These are phyloP conservation scores for Malassezia obtusa DNA, from an alignment of 1,284 basidiomycete species.

Conservation along the genomic window DNA sequence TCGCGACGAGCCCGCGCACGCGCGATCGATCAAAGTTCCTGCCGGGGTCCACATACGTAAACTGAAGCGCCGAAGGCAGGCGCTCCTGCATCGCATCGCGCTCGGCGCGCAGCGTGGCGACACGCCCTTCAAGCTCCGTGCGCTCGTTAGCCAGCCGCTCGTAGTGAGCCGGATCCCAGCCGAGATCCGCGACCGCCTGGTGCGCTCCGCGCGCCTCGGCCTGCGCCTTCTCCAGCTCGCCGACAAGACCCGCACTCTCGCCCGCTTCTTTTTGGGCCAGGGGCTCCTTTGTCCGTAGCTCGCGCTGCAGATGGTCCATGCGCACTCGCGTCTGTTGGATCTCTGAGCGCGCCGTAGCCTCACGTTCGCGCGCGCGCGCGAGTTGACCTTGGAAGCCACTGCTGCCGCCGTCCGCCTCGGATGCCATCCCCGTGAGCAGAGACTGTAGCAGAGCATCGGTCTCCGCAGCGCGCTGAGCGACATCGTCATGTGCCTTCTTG, in stretches of 20 bases:
- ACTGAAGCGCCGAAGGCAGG: conserved; percentile 63
- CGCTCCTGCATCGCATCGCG: conserved; percentile 64
- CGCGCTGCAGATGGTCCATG: conserved; percentile 68
- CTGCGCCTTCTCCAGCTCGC: conserved; percentile 51
- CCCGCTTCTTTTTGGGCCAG: conserved; percentile 75
- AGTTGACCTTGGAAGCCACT: conserved; percentile 96
- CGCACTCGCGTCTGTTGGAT: conserved; percentile 74
- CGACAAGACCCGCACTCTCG: conserved; percentile 65
- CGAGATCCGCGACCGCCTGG: conserved; percentile 51
- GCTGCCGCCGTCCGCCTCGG: conserved; percentile 54
- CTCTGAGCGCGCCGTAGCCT: conserved; percentile 69
- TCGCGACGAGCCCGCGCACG: conserved; percentile 65
- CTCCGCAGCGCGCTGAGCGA: conserved; percentile 60
- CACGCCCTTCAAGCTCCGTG: conserved; percentile 56
- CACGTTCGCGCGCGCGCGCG: conserved; percentile 68
- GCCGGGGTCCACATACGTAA: conserved; percentile 68
- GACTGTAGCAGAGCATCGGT: conserved; percentile 92
- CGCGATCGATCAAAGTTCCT: conserved; percentile 73
- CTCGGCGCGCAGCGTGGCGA: conserved; percentile 59
- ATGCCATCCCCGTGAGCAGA: conserved; percentile 78
- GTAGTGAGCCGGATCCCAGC: conserved; percentile 73
- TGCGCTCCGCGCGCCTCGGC: conserved; percentile 54
- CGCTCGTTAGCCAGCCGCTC: conserved; percentile 57
- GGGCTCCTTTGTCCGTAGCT: conserved; percentile 67
- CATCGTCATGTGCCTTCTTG: conserved; percentile 58